Percentiles rank a stretch among this genome's conserved stretches.
Conservation (phyloP, 805 yeast species). For the Dipodascus albidus region DNA sequence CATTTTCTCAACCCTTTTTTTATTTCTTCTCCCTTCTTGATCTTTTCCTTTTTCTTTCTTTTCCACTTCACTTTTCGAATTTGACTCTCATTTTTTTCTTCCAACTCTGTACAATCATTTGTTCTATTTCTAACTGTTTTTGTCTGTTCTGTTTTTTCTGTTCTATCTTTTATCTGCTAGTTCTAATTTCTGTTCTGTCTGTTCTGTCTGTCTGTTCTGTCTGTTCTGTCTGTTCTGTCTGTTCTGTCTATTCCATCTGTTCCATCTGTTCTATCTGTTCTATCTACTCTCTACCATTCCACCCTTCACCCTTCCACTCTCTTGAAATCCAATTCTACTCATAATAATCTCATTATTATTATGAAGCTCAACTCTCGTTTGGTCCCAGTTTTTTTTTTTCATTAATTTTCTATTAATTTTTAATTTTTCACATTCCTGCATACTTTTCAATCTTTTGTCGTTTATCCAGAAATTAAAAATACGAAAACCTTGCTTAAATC, state of each 20-base stretch:
- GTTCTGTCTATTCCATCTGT: no score
- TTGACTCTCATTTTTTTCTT: not conserved
- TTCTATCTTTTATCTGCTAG: no score
- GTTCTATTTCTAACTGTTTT: no score
- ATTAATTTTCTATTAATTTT: not conserved
- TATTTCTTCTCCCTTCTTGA: not conserved
- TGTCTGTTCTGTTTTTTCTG: no score
- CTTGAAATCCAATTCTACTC: not conserved
- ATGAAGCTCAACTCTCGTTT: not conserved
- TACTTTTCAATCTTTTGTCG: not conserved
- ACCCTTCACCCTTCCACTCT: not conserved
- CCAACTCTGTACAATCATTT: no score
- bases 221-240: no score
- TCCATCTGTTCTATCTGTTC: no score
- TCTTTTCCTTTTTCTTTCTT: not conserved
- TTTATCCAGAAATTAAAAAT: not conserved
- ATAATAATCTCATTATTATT: not conserved
- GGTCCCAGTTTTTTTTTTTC: not conserved
- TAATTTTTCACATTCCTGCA: not conserved
- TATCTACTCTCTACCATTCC: no score
- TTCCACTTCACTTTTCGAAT: not conserved
- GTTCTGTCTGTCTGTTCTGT: no score
- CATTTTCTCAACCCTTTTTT: not conserved
- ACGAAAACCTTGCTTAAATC: slow-evolving; percentile 1
- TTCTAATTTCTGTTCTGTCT: no score